These are phyloP conservation scores for Thuja plicata DNA, from an alignment of 83 land plant genomes.

Conservation along the genomic window DNA sequence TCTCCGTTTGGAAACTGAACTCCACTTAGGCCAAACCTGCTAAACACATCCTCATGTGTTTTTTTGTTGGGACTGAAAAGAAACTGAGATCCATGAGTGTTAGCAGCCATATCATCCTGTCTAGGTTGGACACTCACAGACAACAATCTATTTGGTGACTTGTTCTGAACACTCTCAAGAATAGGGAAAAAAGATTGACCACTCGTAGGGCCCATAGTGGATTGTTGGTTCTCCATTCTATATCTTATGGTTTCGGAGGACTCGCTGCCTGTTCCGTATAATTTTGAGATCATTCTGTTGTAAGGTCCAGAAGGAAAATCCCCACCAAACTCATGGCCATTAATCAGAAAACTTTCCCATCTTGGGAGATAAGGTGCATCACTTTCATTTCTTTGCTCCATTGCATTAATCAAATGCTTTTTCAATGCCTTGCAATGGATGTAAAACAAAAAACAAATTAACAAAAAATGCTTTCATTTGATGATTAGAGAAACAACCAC, in stretches of 20 bases:
- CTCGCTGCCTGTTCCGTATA: not conserved
- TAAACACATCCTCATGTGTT: not conserved
- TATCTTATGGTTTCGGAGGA: not conserved
- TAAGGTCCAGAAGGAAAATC: constrained; percentile 11
- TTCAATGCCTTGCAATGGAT: not conserved
- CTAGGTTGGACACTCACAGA: not conserved
- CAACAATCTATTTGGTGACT: not conserved
- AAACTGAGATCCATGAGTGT: not conserved
- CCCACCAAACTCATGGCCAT: not conserved
- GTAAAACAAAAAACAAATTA: not conserved
- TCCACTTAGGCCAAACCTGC: not conserved
- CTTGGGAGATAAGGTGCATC: constrained; percentile 1
- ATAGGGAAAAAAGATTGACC: not conserved
- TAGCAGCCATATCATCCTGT: not conserved
- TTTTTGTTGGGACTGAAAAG: not conserved
- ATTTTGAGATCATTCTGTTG: constrained; percentile 11
- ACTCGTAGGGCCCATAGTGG: not conserved
- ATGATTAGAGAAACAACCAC: not conserved
- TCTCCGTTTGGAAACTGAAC: not conserved
- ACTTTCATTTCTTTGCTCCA: constrained; percentile 3
- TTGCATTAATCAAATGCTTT: not conserved
- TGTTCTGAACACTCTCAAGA: not conserved
- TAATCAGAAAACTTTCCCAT: constrained; percentile 6
- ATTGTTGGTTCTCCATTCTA: not conserved
- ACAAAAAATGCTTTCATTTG: not conserved